Evolutionary conservation across 257 asterid species (phyloP), one percentile per base, ranked within the genome.

Genomic region (Solanum ossicruentum): DNA sequence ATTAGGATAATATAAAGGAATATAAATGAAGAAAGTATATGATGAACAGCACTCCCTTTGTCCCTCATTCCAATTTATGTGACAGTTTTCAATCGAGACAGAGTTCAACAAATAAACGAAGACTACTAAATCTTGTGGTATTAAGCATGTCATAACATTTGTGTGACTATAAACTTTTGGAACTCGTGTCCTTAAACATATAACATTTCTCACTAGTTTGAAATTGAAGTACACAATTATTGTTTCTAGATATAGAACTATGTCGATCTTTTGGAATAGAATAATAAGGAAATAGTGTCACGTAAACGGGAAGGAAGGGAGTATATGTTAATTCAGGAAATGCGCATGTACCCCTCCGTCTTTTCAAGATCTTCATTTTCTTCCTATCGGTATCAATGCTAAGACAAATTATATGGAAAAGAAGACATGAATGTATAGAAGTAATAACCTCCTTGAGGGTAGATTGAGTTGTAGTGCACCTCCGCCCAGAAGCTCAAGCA

Each of bases 401-500:
- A 43, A 20, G 12, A 71, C 32, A 2, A 39, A 71, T 43, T 55
- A 71, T 43, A 2, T 8, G 39, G 13, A 78, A 5, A 10, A 23
- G 67, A 23, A 54, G 36, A 43, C 0, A 8, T 26, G 15, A 49
- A 87, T 47, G 77, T 6, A 79, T 77, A 32, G 4, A 36, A 20
- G 52, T 54, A 18, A 84, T 85, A 90, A 97, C 99, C 99, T 93
- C 94, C 97, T 39, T 86, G 96, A 18, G 98, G 98, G 87, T 96
- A 95, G 84, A 96, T 93, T 21, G 98, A 93, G 93, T 96, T 95
- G 92, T 96, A 96, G 86, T 96, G 99, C 80, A 96, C 99, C 92
- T 96, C 99, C 7, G 99, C 96, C 99, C 99, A 96, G 88, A 96
- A 96, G 83, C 99, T 97, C 88, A 97, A 87, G 86, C 88, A 90